Evolutionary conservation across 2,329 filamentous ascomycete species (phyloP).

Genomic region (Grosmannia clavigera): DNA sequence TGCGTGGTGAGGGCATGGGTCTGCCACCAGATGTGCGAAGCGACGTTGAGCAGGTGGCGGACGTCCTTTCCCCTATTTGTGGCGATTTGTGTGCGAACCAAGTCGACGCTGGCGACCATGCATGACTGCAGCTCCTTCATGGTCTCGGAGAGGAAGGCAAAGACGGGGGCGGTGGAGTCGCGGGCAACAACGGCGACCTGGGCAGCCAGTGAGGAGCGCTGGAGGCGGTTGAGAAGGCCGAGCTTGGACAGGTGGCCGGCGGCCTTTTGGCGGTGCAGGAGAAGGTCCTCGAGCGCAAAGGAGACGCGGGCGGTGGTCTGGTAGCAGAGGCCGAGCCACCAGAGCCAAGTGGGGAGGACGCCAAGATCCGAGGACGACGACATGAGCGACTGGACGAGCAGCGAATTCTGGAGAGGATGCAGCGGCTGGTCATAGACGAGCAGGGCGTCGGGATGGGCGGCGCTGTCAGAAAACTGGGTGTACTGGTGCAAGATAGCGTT

Average conservation of each 20-base stretch:
- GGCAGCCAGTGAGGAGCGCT: conserved; percentile 44
- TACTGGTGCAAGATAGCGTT: conserved; percentile 22
- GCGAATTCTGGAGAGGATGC: conserved; percentile 46
- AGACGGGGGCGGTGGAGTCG: conserved; percentile 46
- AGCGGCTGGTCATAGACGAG: conserved; percentile 30
- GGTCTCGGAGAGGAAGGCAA: conserved; percentile 32
- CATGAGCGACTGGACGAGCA: conserved; percentile 29
- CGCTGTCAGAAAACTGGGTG: not conserved
- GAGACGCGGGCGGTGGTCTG: conserved; percentile 36
- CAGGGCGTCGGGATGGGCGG: not conserved
- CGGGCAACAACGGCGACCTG: conserved; percentile 44
- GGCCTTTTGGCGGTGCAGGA: conserved; percentile 26
- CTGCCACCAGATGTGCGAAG: conserved; percentile 42
- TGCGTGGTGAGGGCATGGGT: conserved; percentile 36
- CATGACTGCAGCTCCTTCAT: not conserved
- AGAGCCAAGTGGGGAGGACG: conserved; percentile 3
- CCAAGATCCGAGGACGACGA: not conserved
- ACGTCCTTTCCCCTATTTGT: conserved; percentile 2
- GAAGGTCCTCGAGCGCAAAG: conserved; percentile 27
- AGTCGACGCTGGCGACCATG: not conserved
- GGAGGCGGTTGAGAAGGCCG: conserved; percentile 44
- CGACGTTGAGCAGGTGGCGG: conserved; percentile 20
- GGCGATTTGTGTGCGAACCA: not conserved
- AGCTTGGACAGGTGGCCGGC: conserved; percentile 31
- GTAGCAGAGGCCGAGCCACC: conserved; percentile 40